phyloP scores from a whole-genome alignment of 2,329 filamentous ascomycete genomes.

The Hypoxylon sp. region DNA sequence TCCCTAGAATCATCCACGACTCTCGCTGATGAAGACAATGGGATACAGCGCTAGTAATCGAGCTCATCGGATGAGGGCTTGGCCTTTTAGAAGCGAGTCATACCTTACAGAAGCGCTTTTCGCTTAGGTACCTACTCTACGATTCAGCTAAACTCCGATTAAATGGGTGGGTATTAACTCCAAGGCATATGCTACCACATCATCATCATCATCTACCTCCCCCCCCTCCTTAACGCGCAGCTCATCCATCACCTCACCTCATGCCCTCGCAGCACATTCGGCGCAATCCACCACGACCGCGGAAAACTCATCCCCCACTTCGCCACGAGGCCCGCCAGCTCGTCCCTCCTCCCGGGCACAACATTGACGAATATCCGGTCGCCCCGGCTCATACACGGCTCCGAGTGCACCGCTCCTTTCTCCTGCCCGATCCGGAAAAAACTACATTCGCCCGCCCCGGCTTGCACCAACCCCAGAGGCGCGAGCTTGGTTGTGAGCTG shows the following conservation, averaged over 20 bases:
- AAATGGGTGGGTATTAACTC: neutral
- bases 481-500: conserved; percentile 54
- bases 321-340: conserved; percentile 53
- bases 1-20: too few species aligned
- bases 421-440: conserved; percentile 61
- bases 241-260: conserved; percentile 8
- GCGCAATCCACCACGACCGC: conserved; percentile 48
- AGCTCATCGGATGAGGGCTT: neutral
- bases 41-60: neutral
- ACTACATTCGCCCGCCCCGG: conserved; percentile 55
- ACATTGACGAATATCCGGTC: conserved; percentile 59
- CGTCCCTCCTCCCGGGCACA: conserved; percentile 56
- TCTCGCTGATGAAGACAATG: neutral
- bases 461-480: conserved; percentile 44
- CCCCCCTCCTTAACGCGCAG: neutral
- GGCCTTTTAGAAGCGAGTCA: neutral
- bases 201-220: neutral
- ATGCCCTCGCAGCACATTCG: conserved; percentile 20
- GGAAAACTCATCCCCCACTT: conserved; percentile 60
- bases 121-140: too few species aligned
- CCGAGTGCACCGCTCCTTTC: conserved; percentile 61
- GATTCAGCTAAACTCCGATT: neutral
- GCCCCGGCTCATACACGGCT: conserved; percentile 55
- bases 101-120: too few species aligned
- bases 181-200: neutral